Evolutionary conservation across 176 grass and related monocot species (phyloP).

Genomic region (Rhynchospora tenuis): DNA sequence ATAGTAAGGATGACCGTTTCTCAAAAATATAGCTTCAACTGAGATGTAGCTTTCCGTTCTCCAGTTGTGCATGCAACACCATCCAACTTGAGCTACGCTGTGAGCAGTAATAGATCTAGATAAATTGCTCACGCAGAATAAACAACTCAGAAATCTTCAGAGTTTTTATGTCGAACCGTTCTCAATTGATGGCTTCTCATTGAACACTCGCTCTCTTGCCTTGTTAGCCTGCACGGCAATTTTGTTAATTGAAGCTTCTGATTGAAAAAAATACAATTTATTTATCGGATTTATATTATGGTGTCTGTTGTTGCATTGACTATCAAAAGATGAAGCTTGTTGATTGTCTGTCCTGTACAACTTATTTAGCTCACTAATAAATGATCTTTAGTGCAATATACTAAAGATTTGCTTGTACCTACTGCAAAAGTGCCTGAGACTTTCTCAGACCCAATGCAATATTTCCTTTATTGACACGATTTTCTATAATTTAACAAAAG

Average conservation of each 20-base stretch:
- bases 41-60: not conserved
- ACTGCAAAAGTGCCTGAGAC: not conserved
- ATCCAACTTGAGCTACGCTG: not conserved
- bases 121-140: not conserved
- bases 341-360: not conserved
- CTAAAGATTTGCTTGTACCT: not conserved
- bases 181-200: constrained; percentile 25
- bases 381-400: not conserved
- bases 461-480: not conserved
- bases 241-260: not conserved
- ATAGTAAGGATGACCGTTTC: not conserved
- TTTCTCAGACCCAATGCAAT: not conserved
- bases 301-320: not conserved
- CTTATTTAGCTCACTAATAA: not conserved
- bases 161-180: not conserved
- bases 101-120: not conserved
- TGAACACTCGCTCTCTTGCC: constrained; percentile 50
- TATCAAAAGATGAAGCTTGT: not conserved
- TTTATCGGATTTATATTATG: not conserved
- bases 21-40: not conserved
- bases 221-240: constrained; percentile 33
- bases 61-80: not conserved
- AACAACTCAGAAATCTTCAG: not conserved
- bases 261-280: not conserved
- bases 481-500: not conserved